phyloP scores from a whole-genome alignment of 192 early-diverging fungal genomes.

The Entophlyctis luteolus region DNA sequence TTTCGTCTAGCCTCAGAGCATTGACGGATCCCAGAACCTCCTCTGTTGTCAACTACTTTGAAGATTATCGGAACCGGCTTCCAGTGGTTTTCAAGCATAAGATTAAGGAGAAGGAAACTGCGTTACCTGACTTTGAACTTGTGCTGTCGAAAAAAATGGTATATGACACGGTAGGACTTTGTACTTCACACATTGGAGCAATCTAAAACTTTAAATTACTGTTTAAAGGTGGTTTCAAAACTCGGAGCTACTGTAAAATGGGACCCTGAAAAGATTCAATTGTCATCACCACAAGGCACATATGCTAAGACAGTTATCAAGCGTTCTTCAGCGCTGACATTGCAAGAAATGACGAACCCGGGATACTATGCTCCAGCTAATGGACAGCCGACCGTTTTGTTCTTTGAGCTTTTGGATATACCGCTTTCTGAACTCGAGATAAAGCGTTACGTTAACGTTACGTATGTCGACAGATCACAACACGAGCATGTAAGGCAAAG shows the following conservation, averaged over 20 bases:
- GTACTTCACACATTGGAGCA: conserved; percentile 27
- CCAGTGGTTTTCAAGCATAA: conserved; percentile 68
- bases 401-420: conserved; percentile 81
- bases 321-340: conserved; percentile 45
- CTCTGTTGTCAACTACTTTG: conserved; percentile 69
- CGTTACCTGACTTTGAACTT: conserved; percentile 41
- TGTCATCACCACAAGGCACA: conserved; percentile 43
- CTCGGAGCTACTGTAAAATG: conserved; percentile 58
- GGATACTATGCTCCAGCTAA: conserved; percentile 10
- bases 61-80: conserved; percentile 64
- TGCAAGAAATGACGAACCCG: conserved; percentile 52
- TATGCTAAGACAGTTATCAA: conserved; percentile 38
- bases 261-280: conserved; percentile 71
- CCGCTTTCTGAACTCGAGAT: conserved; percentile 75
- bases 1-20: conserved; percentile 8
- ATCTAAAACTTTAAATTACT: conserved; percentile 23
- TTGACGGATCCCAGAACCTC: conserved; percentile 38
- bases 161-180: conserved; percentile 49
- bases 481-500: conserved; percentile 4
- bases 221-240: conserved; percentile 51
- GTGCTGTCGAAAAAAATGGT: conserved; percentile 61
- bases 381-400: conserved; percentile 44
- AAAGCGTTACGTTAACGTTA: conserved; percentile 69
- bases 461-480: conserved; percentile 52
- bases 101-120: conserved; percentile 34